These are phyloP conservation scores for Cladosporium halotolerans DNA, from an alignment of 2,329 filamentous ascomycete genomes.

Conservation along the genomic window DNA sequence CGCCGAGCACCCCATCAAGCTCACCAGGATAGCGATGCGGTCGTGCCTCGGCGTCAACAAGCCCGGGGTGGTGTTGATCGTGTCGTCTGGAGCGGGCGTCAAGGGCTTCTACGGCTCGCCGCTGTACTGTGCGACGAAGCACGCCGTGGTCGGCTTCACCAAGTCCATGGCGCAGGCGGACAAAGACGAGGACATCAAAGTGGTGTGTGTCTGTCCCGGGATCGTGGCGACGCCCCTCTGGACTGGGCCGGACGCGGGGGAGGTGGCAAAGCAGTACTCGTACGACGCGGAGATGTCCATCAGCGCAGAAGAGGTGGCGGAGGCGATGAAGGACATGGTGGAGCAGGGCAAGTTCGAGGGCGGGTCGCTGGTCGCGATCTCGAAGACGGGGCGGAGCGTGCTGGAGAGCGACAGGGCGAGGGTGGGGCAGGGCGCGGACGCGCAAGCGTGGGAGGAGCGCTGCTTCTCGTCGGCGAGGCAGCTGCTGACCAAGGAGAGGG, in stretches of 20 bases:
- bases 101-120: slow-evolving; percentile 25
- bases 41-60: slow-evolving; percentile 28
- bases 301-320: slow-evolving; percentile 22
- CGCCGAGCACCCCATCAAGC: slow-evolving; percentile 34
- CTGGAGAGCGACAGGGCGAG: slow-evolving; percentile 13
- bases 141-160: slow-evolving; percentile 35
- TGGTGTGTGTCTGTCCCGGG: slow-evolving; percentile 30
- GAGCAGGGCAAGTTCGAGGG: slow-evolving; percentile 18
- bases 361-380: slow-evolving; percentile 17
- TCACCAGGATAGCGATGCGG: slow-evolving; percentile 35
- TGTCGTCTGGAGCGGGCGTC: slow-evolving; percentile 31
- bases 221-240: slow-evolving; percentile 27
- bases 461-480: slow-evolving; percentile 18
- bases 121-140: slow-evolving; percentile 35
- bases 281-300: slow-evolving; percentile 17
- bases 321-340: slow-evolving; percentile 25
- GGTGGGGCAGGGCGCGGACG: slow-evolving; percentile 6
- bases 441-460: slow-evolving; percentile 12
- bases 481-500: slow-evolving; percentile 13
- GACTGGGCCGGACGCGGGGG: slow-evolving; percentile 18
- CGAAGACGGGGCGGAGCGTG: slow-evolving; percentile 12
- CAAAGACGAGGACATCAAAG: slow-evolving; percentile 29
- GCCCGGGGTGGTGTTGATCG: slow-evolving; percentile 31
- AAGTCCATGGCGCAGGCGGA: slow-evolving; percentile 31
- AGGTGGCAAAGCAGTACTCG: slow-evolving; percentile 16